Evolutionary conservation across 495 filamentous ascomycete genomes (phyloP).

Genomic region (Xylaria scruposa): DNA sequence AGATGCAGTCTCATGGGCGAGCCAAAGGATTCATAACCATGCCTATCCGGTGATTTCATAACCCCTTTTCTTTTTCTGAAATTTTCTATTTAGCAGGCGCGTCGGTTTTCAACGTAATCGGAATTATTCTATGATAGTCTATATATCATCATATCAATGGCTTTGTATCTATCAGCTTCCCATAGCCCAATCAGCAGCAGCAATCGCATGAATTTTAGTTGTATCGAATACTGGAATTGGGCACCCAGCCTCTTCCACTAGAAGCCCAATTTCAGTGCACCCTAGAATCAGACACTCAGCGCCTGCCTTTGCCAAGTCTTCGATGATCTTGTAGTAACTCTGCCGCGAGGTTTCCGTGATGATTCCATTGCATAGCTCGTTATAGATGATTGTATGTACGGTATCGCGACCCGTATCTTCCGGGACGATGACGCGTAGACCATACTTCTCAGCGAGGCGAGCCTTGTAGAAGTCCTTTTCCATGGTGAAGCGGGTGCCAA

Average conservation of each 20-base stretch:
- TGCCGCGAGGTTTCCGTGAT: slow-evolving; percentile 17
- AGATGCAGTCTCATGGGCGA: slow-evolving; percentile 16
- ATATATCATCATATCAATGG: background rate
- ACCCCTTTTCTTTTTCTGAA: background rate
- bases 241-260: slow-evolving; percentile 10
- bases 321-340: slow-evolving; percentile 22
- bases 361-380: slow-evolving; percentile 20
- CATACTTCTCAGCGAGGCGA: slow-evolving; percentile 16
- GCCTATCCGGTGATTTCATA: background rate
- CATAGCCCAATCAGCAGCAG: slow-evolving; percentile 23
- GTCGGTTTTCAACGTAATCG: background rate
- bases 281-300: slow-evolving; percentile 22
- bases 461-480: slow-evolving; percentile 25
- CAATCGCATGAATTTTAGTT: slow-evolving; percentile 17
- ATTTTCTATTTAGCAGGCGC: background rate
- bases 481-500: slow-evolving; percentile 23
- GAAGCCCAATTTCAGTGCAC: slow-evolving; percentile 21
- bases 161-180: background rate
- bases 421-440: slow-evolving; percentile 16
- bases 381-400: slow-evolving; percentile 24
- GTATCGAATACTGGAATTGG: slow-evolving; percentile 23
- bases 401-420: slow-evolving; percentile 4
- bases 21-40: slow-evolving; percentile 13
- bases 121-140: slow-evolving; percentile 2
- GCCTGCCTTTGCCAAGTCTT: slow-evolving; percentile 15